A percentile compares a stretch with the other conserved stretches of the same genome.
Evolutionary conservation across 768 basidiomycete species (phyloP).

Genomic region (Kockovaella imperatae): DNA sequence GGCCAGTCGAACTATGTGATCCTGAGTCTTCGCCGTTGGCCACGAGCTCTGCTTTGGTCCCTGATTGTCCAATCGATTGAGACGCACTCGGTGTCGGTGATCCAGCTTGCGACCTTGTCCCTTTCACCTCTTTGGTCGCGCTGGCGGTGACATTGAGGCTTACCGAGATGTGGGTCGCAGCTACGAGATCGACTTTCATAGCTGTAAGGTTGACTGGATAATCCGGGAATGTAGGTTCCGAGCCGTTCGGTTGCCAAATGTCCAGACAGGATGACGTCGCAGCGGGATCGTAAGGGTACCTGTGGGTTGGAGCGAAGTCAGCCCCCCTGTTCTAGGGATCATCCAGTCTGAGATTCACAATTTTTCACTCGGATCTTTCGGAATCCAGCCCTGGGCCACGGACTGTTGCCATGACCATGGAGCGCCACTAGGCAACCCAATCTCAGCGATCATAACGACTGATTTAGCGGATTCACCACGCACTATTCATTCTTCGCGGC

Average conservation of each 20-base stretch:
- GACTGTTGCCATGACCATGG: slow-evolving; percentile 36
- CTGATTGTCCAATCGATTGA: too few species aligned
- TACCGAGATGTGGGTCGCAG: too few species aligned
- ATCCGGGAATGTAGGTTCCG: slow-evolving; percentile 22
- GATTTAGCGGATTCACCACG: slow-evolving; percentile 1
- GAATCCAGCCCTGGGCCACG: slow-evolving; percentile 36
- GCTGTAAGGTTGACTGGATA: slow-evolving; percentile 18
- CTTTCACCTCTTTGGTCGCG: too few species aligned
- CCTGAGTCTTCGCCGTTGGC: too few species aligned
- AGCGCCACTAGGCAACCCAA: slow-evolving; percentile 13
- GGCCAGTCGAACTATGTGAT: too few species aligned
- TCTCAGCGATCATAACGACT: neutral
- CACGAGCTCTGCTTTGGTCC: too few species aligned
- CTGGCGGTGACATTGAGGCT: too few species aligned
- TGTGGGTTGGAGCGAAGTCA: too few species aligned
- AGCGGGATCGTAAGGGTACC: slow-evolving; percentile 17
- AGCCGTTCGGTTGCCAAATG: slow-evolving; percentile 13
- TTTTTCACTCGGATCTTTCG: slow-evolving; percentile 28
- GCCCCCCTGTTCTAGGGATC: too few species aligned
- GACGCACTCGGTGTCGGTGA: too few species aligned
- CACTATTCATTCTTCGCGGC: slow-evolving; percentile 18
- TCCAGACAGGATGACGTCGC: slow-evolving; percentile 19
- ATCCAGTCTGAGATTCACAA: too few species aligned
- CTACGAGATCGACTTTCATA: slow-evolving; percentile 11
- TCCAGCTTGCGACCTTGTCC: too few species aligned